Evolutionary conservation across 148 eudicot species (phyloP).

Genomic region (Chenopodium album): DNA sequence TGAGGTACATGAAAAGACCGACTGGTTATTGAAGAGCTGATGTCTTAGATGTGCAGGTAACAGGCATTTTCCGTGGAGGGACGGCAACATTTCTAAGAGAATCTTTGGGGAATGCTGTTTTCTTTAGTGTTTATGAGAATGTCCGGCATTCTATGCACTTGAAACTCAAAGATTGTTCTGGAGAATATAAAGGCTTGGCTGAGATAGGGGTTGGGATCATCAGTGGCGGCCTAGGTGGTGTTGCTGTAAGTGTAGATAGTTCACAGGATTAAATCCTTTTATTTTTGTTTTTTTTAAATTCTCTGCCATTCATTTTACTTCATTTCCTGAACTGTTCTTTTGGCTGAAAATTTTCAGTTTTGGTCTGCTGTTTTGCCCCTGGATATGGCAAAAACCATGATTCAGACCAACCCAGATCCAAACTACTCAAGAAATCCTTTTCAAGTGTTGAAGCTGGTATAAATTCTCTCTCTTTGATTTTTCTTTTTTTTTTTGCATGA

Average conservation of each 20-base stretch:
- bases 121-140: conserved; percentile 80
- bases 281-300: background rate
- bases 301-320: background rate
- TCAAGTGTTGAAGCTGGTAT: conserved; percentile 54
- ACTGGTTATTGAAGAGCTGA: conserved; percentile 23
- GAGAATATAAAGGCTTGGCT: conserved; percentile 38
- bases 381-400: conserved; percentile 90
- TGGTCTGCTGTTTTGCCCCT: conserved; percentile 81
- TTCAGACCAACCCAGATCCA: conserved; percentile 67
- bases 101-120: conserved; percentile 74
- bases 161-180: conserved; percentile 48
- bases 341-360: conserved; percentile 40
- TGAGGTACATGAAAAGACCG: conserved; percentile 12
- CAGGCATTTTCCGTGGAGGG: conserved; percentile 91
- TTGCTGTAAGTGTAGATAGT: conserved; percentile 58
- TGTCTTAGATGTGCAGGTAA: conserved; percentile 48
- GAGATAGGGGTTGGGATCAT: conserved; percentile 84
- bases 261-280: background rate
- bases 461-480: background rate
- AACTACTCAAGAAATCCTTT: conserved; percentile 66
- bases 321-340: conserved; percentile 4
- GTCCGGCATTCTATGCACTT: conserved; percentile 60
- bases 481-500: background rate
- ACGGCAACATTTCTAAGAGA: conserved; percentile 74
- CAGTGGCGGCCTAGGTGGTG: conserved; percentile 88